A percentile compares a stretch with the other conserved stretches of the same genome.
These are phyloP conservation scores for Yarrowia sp. DNA, from an alignment of 805 yeast species.

Conservation along the genomic window DNA sequence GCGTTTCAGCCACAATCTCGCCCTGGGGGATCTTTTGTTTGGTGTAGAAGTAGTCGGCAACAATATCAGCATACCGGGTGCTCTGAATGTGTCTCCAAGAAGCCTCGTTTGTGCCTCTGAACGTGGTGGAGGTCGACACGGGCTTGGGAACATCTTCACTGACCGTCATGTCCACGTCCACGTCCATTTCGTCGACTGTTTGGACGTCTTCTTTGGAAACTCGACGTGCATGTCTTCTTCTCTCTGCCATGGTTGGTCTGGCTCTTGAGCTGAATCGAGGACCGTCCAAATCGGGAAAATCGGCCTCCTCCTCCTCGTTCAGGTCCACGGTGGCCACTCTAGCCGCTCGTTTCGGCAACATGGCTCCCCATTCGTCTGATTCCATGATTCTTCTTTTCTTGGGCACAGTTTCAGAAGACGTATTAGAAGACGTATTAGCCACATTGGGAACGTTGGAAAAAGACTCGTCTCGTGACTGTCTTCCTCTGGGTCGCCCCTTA, in stretches of 20 bases:
- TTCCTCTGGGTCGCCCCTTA: not conserved
- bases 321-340: not conserved
- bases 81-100: constrained; percentile 29
- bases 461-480: not conserved
- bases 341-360: constrained; percentile 18
- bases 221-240: not conserved
- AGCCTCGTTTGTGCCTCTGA: not conserved
- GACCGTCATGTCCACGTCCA: not conserved
- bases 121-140: too few relatives aligned
- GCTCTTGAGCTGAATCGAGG: not conserved
- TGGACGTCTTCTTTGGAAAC: too few relatives aligned
- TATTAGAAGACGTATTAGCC: too few relatives aligned
- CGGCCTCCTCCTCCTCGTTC: constrained; percentile 8
- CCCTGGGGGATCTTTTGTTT: constrained; percentile 27
- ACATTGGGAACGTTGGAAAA: not conserved
- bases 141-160: too few relatives aligned
- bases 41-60: not conserved
- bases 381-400: constrained; percentile 2
- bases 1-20: constrained; percentile 3
- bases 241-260: constrained; percentile 10
- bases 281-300: constrained; percentile 23
- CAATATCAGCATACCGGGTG: constrained; percentile 18
- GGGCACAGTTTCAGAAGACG: not conserved
- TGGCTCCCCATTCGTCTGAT: constrained; percentile 30
- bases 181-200: not conserved